These are phyloP conservation scores for Blastocystis sp. DNA, from an alignment of 352 stramenopile genomes.

Conservation along the genomic window DNA sequence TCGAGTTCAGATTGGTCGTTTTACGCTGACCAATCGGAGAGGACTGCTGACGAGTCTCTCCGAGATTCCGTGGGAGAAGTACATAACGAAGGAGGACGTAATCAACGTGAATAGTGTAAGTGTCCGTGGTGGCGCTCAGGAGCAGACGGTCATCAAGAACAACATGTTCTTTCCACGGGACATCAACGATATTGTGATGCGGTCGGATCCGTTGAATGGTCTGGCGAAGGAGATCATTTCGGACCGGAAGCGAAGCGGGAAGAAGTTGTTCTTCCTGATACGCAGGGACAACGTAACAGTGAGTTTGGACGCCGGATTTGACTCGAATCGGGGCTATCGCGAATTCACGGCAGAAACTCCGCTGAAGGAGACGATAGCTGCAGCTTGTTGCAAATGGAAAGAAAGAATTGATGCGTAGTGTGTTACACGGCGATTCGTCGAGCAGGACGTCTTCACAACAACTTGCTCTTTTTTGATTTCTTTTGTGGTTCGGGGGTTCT, in stretches of 20 bases:
- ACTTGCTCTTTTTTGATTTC: slow-evolving; percentile 67
- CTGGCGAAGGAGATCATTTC: slow-evolving; percentile 28
- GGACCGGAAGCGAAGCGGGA: not conserved
- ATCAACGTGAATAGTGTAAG: slow-evolving; percentile 1
- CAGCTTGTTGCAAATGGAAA: not conserved
- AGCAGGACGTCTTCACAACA: slow-evolving; percentile 19
- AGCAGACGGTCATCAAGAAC: slow-evolving; percentile 51
- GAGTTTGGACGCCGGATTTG: slow-evolving; percentile 34
- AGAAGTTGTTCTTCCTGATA: slow-evolving; percentile 68
- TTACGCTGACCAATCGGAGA: slow-evolving; percentile 56
- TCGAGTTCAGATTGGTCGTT: slow-evolving; percentile 24
- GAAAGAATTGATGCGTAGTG: not conserved
- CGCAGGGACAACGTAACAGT: slow-evolving; percentile 58
- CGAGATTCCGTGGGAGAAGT: slow-evolving; percentile 63
- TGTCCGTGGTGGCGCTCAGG: not conserved
- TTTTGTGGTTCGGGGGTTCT: slow-evolving; percentile 54
- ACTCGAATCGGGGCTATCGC: slow-evolving; percentile 57
- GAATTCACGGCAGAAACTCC: slow-evolving; percentile 32
- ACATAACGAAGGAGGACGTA: slow-evolving; percentile 42
- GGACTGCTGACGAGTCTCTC: slow-evolving; percentile 11
- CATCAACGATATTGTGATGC: slow-evolving; percentile 48
- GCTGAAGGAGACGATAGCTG: slow-evolving; percentile 66
- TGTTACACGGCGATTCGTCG: slow-evolving; percentile 45
- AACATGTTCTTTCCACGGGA: slow-evolving; percentile 71
- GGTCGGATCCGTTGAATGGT: not conserved